These are phyloP conservation scores for Tranzscheliella williamsii DNA, from an alignment of 1,284 basidiomycete species.

Conservation along the genomic window DNA sequence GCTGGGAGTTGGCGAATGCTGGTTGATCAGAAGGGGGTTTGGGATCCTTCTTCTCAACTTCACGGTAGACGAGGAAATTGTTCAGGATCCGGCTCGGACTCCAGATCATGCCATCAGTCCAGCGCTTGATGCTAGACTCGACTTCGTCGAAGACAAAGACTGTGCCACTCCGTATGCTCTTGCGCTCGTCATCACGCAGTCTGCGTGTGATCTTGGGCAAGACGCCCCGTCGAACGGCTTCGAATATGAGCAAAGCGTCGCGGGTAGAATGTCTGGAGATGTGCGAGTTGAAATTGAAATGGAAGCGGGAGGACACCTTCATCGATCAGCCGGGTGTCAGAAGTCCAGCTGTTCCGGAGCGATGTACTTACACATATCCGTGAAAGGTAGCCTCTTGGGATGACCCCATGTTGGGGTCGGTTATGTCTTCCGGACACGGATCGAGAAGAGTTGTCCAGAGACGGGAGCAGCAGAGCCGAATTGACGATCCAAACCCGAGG, in stretches of 20 bases:
- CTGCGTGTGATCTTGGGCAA: slow-evolving; percentile 92
- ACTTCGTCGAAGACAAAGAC: slow-evolving; percentile 98
- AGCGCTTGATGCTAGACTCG: slow-evolving; percentile 95
- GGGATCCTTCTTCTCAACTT: slow-evolving; percentile 47
- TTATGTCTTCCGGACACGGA: no score
- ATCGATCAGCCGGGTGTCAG: background rate
- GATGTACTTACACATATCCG: slow-evolving; percentile 20
- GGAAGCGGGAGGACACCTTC: background rate
- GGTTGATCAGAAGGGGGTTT: slow-evolving; percentile 24
- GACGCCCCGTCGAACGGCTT: slow-evolving; percentile 84
- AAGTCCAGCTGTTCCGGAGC: background rate
- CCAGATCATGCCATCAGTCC: slow-evolving; percentile 98
- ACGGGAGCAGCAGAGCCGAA: no score
- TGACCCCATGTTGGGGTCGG: background rate
- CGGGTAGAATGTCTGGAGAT: slow-evolving; percentile 81
- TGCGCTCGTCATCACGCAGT: slow-evolving; percentile 83
- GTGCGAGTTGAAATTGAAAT: background rate
- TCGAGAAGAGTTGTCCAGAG: no score
- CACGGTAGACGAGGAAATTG: slow-evolving; percentile 76
- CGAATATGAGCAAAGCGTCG: slow-evolving; percentile 92
- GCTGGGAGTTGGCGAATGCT: slow-evolving; percentile 15
- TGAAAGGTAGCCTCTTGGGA: slow-evolving; percentile 6
- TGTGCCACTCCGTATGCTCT: slow-evolving; percentile 88
- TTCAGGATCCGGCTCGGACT: slow-evolving; percentile 83
- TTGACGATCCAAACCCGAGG: no score